Base-by-base conservation (phyloP, 805 yeast species). In the Candida easanensis region DNA sequence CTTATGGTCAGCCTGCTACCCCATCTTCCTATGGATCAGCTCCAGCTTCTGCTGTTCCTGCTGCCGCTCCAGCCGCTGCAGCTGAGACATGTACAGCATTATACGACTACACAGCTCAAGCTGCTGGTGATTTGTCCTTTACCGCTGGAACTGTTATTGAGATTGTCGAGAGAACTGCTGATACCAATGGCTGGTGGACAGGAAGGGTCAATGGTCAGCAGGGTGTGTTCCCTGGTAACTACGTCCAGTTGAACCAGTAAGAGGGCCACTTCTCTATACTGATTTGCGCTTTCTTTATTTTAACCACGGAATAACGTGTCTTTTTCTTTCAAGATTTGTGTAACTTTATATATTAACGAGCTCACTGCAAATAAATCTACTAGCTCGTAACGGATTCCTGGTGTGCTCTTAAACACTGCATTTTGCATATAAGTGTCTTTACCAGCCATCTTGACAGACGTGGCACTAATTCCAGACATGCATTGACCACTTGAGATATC, bases 141-240 rank as follows among this genome's bases (percentile, higher is more conserved):
- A 74, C 81, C 26, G 96, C 96, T 0, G 99, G 98, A 18, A 84
- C 90, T 17, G 76, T 80, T 23, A 90, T 93, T 52, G 86, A 87
- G 54, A 73, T 93, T 46, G 78, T 89, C 3, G 86, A 88, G 60
- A 82, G 88, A 58, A 84, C 96, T 1, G 72, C 78, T 0, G 96
- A 89, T 61, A 75, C 82, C 41, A 88, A 88, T 57, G 99, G 96
- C 5, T 93, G 99, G 99, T 93, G 99, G 99, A 88, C 97, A 0
- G 99, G 99, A 13, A 68, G 74, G 31, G 69, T 76, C 49, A 87
- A 88, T 55, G 97, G 97, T 8, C 83, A 73, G 46, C 82, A 84
- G 46, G 99, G 99, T 45, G 84, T 82, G 10, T 93, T 95, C 71
- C 99, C 99, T 5, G 99, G 97, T 9, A 93, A 91, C 61, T 93